A percentile compares a stretch with the other conserved stretches of the same genome.
phyloP scores from a whole-genome alignment of 768 basidiomycete genomes.

The Termitomyces sp. region DNA sequence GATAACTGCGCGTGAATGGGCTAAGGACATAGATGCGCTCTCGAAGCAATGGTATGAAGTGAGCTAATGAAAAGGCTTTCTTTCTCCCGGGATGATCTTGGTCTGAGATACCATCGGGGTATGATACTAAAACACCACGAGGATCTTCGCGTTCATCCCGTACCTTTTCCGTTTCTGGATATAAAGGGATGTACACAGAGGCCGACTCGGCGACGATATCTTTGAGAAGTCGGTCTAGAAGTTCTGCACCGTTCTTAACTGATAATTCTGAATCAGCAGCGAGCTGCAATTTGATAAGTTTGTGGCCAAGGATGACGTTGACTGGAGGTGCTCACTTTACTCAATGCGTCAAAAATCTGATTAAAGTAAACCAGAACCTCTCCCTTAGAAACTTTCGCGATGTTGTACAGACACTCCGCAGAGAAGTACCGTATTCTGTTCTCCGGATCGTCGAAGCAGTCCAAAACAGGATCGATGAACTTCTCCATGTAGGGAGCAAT shows the following conservation, averaged over 20 bases:
- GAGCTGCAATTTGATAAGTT: constrained; percentile 48
- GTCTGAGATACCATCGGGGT: constrained; percentile 46
- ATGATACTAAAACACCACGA: constrained; percentile 60
- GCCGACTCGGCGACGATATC: constrained; percentile 98
- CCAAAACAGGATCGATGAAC: constrained; percentile 83
- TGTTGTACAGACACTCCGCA: constrained; percentile 97
- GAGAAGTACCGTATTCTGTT: constrained; percentile 97
- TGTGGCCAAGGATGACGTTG: not conserved
- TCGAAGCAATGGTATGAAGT: constrained; percentile 89
- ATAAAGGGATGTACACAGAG: constrained; percentile 87
- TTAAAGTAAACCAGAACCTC: constrained; percentile 97
- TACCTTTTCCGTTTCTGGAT: constrained; percentile 71
- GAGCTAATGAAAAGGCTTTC: constrained; percentile 89
- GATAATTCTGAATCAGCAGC: constrained; percentile 93
- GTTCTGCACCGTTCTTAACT: constrained; percentile 97
- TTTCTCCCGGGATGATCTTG: constrained; percentile 38
- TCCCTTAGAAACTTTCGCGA: constrained; percentile 95
- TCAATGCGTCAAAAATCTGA: constrained; percentile 94
- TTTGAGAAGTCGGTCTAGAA: constrained; percentile 94
- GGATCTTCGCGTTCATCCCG: constrained; percentile 52
- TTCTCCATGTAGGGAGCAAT: constrained; percentile 92
- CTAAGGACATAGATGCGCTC: constrained; percentile 94
- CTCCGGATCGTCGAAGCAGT: constrained; percentile 92
- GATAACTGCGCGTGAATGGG: constrained; percentile 91
- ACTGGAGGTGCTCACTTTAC: constrained; percentile 66